Conservation (phyloP, 352 stramenopile genomes). For the Detonula confervacea region DNA sequence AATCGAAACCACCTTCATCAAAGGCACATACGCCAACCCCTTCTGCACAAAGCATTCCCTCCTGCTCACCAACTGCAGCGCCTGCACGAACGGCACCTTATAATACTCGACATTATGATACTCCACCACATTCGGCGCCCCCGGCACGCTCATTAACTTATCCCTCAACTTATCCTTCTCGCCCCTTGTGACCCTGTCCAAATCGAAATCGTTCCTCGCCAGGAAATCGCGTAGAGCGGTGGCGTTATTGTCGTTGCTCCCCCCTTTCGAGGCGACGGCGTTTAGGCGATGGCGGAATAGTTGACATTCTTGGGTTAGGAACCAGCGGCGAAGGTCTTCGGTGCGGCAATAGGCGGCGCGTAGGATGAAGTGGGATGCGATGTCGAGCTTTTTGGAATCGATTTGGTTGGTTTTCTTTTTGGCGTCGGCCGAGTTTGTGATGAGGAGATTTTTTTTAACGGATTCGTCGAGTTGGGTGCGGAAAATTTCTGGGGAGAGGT, state of each 20-base stretch:
- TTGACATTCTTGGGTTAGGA: conserved; percentile 93
- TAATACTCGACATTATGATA: conserved; percentile 88
- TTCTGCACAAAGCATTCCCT: conserved; percentile 93
- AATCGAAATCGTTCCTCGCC: conserved; percentile 66
- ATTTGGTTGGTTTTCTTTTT: neutral
- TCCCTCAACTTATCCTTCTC: conserved; percentile 88
- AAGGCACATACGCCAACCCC: conserved; percentile 95
- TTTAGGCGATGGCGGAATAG: conserved; percentile 91
- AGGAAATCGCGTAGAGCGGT: conserved; percentile 43
- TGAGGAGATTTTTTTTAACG: conserved; percentile 52
- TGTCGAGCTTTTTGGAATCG: conserved; percentile 87
- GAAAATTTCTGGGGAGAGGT: conserved; percentile 70
- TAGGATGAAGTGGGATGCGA: conserved; percentile 96
- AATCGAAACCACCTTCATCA: conserved; percentile 91
- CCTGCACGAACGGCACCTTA: conserved; percentile 96
- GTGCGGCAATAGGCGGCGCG: conserved; percentile 96
- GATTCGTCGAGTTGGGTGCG: conserved; percentile 58
- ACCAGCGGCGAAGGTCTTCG: conserved; percentile 97
- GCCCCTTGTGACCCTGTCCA: conserved; percentile 65
- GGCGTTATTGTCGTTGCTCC: conserved; percentile 19
- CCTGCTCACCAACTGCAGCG: conserved; percentile 90
- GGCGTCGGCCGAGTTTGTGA: conserved; percentile 5
- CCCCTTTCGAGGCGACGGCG: conserved; percentile 9
- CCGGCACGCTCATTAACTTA: conserved; percentile 55
- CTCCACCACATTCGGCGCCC: conserved; percentile 45